Percentiles rank a stretch among this genome's conserved stretches.
Evolutionary conservation across 352 stramenopile species (phyloP).

Genomic region (Aphanomyces cochlioides): DNA sequence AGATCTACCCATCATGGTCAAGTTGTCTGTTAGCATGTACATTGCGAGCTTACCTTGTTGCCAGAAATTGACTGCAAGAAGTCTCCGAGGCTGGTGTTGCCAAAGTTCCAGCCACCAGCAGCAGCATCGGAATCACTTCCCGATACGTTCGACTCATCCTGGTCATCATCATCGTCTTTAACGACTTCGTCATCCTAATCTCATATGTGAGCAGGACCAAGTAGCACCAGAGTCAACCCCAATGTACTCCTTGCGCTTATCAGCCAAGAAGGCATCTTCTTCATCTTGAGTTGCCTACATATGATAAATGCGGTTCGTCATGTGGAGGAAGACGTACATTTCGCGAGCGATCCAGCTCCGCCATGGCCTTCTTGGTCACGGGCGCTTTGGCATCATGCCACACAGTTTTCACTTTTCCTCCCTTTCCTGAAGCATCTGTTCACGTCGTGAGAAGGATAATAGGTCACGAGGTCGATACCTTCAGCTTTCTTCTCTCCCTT

Average conservation of each 20-base stretch:
- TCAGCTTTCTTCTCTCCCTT: constrained; percentile 27
- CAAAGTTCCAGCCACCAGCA: constrained; percentile 70
- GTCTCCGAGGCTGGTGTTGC: constrained; percentile 70
- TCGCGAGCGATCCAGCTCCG: constrained; percentile 65
- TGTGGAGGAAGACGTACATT: constrained; percentile 38
- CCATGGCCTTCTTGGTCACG: constrained; percentile 77
- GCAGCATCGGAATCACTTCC: constrained; percentile 64
- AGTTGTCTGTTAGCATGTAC: background rate
- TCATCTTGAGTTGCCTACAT: constrained; percentile 51
- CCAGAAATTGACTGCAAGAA: constrained; percentile 82
- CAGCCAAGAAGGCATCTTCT: constrained; percentile 60
- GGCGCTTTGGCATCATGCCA: constrained; percentile 48
- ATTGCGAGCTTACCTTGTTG: constrained; percentile 57
- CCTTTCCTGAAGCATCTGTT: constrained; percentile 38
- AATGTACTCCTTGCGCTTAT: constrained; percentile 79
- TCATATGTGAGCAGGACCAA: background rate
- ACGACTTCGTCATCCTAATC: constrained; percentile 61
- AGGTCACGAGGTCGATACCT: background rate
- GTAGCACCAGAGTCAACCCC: constrained; percentile 44
- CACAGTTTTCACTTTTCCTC: constrained; percentile 48
- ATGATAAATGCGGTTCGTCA: constrained; percentile 16
- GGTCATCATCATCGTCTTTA: constrained; percentile 73
- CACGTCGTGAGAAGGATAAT: background rate
- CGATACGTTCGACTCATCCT: constrained; percentile 42
- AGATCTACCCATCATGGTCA: constrained; percentile 45